Base-by-base conservation (phyloP, 345 rosid genomes). In the Microthlaspi erraticum region DNA sequence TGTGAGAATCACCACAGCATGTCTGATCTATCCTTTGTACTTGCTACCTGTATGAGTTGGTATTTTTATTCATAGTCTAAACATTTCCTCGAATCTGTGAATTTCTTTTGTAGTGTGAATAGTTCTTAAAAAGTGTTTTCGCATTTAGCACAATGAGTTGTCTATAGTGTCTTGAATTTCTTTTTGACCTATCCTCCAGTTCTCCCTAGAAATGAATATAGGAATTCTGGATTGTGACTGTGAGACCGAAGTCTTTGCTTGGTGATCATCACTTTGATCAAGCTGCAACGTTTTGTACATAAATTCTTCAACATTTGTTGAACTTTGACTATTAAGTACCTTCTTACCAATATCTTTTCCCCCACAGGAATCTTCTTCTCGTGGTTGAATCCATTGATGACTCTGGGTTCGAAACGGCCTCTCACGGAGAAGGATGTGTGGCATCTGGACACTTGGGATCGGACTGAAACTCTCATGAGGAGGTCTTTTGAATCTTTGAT, bases 371-470 rank as follows among this genome's bases (percentile, higher is more conserved):
- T 71, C 43, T 50, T 85, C 73, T 94, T 94, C 72, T 60, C 87
- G 57, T 94, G 99, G 99, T 83, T 91, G 87, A 84, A 79, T 81
- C 89, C 98, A 44, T 81, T 94, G 61, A 89, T 94, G 99, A 74
- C 82, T 88, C 80, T 69, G 72, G 99, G 99, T 44, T 94, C 91
- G 23, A 84, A 83, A 79, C 83, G 88, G 73, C 96, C 96, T 75
- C 83, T 94, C 67, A 91, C 96, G 0, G 98, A 92, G 79, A 94
- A 85, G 82, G 99, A 94, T 73, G 78, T 94, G 32, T 91, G 99
- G 99, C 86, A 88, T 77, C 78, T 94, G 59, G 99, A 91, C 74
- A 73, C 85, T 31, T 91, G 98, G 99, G 99, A 94, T 84, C 86
- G 52, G 54, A 87, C 99, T 39, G 97, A 88, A 81, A 91, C 93